Base-by-base conservation (phyloP, 2,329 filamentous ascomycete species). In the Fusarium secorum region DNA sequence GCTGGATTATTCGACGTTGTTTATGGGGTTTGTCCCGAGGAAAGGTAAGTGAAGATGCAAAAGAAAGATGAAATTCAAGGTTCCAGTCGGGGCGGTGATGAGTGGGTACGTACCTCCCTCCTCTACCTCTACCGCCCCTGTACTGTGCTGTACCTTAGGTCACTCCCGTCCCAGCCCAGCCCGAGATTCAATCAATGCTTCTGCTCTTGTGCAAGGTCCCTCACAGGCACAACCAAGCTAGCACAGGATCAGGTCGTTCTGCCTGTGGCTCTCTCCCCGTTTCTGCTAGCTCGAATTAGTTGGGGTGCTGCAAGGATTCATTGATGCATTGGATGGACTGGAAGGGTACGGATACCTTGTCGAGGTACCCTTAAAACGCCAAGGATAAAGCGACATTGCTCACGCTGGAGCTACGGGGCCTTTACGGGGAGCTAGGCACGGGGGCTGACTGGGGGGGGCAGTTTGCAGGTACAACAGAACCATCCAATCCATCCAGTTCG, bases 21-120 rank as follows among this genome's bases (percentile, higher is more conserved):
- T 56, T 68, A 65, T 51, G 51, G 33, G 62, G 66, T 67, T 68
- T 65, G 73, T 44, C 54, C 54, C 62, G 69, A 66, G 73, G 71
- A 72, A 76, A 74, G 71, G 73, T 74, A 72, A 77, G 72, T 78
- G 76, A 77, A 78, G 76, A 76, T 76, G 72, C 76, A 76, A 76
- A 75, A 77, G 76, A 76, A 71, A 77, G 76, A 78, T 76, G 76
- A 77, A 78, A 78, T 78, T 78, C 76, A 77, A 78, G 75, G 74
- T 77, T 72, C 69, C 60, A 72, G 66, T 68, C 53, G 68, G 72
- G 68, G 70, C 69, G 72, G 74, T 70, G 74, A 73, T 76, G 73
- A 69, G 71, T 75, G 64, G 74, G 74, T 76, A 76, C 74, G 74
- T 76, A 76, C 74, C 74, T 61, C 71, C 56, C 62, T 65, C 62